Base-by-base conservation (phyloP, 2,329 filamentous ascomycete species). In the Pseudogymnoascus sp. region DNA sequence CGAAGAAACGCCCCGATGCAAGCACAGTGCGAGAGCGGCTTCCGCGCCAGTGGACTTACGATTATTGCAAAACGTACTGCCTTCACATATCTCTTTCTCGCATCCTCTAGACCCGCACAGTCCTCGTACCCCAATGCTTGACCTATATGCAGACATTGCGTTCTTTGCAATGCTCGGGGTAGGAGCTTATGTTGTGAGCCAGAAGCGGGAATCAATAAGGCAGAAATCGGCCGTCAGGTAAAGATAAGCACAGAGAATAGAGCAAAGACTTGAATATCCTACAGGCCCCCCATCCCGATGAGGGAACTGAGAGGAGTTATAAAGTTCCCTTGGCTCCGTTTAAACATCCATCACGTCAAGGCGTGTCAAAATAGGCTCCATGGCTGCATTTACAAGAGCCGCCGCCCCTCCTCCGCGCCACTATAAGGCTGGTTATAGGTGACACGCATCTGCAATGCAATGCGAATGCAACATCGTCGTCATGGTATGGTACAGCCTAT, bases 351-450 rank as follows among this genome's bases (percentile, higher is more conserved):
- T 6, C 22, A 22, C 14, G 43, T 25, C 43, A 50, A 47, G n/a
- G 43, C 43, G 43, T 25, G 43, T 50, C 25, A 50, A 25, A 16
- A 50, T 30, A 41, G 16, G 18, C 38, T 12, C 38, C 38, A 22
- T 20, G 43, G 43, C 43, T 50, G 43, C 25, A 50, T 4, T 2
- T 30, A 9, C 16, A 11, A 11, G 7, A 11, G 6, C 43, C 43
- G 30, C 14, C 43, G 14, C 22, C 43, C 22, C 43, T 50, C 43
- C 25, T 50, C 43, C 43, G n/a, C 43, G 43, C 43, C 25, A 30
- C 43, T 50, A 50, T 30, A 8, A 30, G 25, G 22, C 43, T 50
- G 14, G 25, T 30, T 16, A 50, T 86, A 88, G 61, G 86, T 88
- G 0, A 74, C 73, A 0, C 81, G 85, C 8, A 50, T 16, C 14